These are phyloP conservation scores for Aurinia saxatilis DNA, from an alignment of 345 rosid species.

Conservation along the genomic window DNA sequence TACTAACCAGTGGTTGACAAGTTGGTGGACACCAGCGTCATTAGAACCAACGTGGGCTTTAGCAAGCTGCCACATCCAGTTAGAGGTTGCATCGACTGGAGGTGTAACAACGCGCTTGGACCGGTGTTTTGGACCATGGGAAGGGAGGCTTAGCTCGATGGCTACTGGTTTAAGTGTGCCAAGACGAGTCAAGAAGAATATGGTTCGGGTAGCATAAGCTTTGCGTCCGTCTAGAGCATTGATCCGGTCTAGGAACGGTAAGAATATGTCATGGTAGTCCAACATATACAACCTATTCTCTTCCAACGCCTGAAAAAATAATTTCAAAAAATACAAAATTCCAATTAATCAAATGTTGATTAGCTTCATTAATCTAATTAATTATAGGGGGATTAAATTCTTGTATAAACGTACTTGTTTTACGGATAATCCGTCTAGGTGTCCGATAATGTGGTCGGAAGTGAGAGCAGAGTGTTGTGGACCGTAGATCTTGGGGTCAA, in stretches of 20 bases:
- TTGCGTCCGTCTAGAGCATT: slow-evolving; percentile 84
- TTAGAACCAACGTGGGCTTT: slow-evolving; percentile 94
- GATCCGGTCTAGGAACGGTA: slow-evolving; percentile 79
- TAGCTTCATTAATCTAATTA: not conserved
- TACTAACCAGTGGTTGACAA: slow-evolving; percentile 68
- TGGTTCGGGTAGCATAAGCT: slow-evolving; percentile 81
- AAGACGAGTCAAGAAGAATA: slow-evolving; percentile 57
- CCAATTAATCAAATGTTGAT: not conserved
- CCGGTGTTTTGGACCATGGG: slow-evolving; percentile 26
- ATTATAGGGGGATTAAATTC: not conserved
- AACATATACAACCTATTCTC: slow-evolving; percentile 63
- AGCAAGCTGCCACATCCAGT: slow-evolving; percentile 96
- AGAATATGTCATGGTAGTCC: slow-evolving; percentile 72
- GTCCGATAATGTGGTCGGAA: slow-evolving; percentile 60
- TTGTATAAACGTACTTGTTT: slow-evolving; percentile 48
- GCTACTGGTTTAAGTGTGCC: slow-evolving; percentile 87
- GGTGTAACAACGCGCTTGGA: slow-evolving; percentile 79
- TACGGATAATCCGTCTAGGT: slow-evolving; percentile 72
- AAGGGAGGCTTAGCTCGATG: slow-evolving; percentile 69
- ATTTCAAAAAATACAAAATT: not conserved
- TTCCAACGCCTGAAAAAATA: slow-evolving; percentile 70
- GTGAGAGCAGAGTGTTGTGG: slow-evolving; percentile 68
- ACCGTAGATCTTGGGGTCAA: slow-evolving; percentile 77
- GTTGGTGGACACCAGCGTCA: slow-evolving; percentile 92
- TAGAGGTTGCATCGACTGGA: slow-evolving; percentile 60